These are phyloP conservation scores for Colletotrichum salicis DNA, from an alignment of 2,329 filamentous ascomycete genomes.

Conservation along the genomic window DNA sequence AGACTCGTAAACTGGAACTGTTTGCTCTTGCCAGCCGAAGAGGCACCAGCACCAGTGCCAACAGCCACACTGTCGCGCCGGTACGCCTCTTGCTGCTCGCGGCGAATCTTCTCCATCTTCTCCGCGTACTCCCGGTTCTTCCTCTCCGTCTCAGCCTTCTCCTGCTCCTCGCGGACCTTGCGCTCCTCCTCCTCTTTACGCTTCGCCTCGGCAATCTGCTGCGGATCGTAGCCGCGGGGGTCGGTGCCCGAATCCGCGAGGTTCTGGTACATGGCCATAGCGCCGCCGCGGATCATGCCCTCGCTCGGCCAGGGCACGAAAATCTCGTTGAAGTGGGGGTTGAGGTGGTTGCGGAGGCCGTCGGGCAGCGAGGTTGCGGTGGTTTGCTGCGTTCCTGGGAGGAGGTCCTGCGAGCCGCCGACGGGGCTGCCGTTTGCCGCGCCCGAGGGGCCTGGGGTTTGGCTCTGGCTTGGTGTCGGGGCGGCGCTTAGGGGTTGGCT, in stretches of 20 bases:
- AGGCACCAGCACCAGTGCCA: slow-evolving; percentile 34
- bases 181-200: slow-evolving; percentile 61
- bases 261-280: slow-evolving; percentile 71
- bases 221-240: slow-evolving; percentile 69
- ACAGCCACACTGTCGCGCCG: slow-evolving; percentile 38
- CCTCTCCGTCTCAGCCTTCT: slow-evolving; percentile 56
- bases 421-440: slow-evolving; percentile 24
- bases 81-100: slow-evolving; percentile 51
- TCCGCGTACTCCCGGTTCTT: slow-evolving; percentile 52
- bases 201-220: slow-evolving; percentile 62
- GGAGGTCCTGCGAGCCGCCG: slow-evolving; percentile 38
- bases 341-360: slow-evolving; percentile 60
- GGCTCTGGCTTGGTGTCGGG: slow-evolving; percentile 39
- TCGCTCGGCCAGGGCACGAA: slow-evolving; percentile 84
- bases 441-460: slow-evolving; percentile 35
- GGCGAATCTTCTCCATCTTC: slow-evolving; percentile 52
- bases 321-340: slow-evolving; percentile 65
- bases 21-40: slow-evolving; percentile 53
- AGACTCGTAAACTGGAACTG: slow-evolving; percentile 67
- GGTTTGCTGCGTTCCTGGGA: slow-evolving; percentile 46
- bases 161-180: slow-evolving; percentile 47
- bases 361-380: slow-evolving; percentile 57
- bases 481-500: slow-evolving; percentile 38
- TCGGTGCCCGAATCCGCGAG: slow-evolving; percentile 72
- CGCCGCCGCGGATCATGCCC: slow-evolving; percentile 74